phyloP scores from a whole-genome alignment of 2,329 filamentous ascomycete species.

The Alternaria ventricosa region DNA sequence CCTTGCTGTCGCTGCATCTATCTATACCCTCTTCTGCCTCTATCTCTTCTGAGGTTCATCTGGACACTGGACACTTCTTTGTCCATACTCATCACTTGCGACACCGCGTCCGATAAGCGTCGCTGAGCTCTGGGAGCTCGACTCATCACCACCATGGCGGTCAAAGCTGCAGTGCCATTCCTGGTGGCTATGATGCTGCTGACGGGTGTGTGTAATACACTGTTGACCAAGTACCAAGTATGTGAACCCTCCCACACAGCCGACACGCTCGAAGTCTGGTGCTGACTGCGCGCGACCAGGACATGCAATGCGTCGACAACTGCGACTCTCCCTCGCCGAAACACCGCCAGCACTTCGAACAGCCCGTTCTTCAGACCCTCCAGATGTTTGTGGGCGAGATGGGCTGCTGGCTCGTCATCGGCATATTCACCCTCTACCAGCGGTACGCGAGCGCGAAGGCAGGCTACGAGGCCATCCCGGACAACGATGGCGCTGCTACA shows the following conservation, averaged over 20 bases:
- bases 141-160: constrained; percentile 64
- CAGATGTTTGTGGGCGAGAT: constrained; percentile 99
- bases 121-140: constrained; percentile 20
- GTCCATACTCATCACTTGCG: background rate
- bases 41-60: constrained; percentile 2
- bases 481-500: constrained; percentile 36
- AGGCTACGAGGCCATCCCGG: constrained; percentile 71
- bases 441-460: constrained; percentile 58
- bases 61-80: constrained; percentile 17
- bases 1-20: constrained; percentile 9
- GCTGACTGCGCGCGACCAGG: constrained; percentile 58
- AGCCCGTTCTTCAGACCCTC: constrained; percentile 91
- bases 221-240: constrained; percentile 96
- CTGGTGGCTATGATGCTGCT: constrained; percentile 95
- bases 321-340: constrained; percentile 74
- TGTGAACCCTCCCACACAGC: constrained; percentile 17
- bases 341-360: constrained; percentile 79
- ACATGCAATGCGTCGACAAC: constrained; percentile 95
- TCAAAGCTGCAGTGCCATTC: constrained; percentile 76
- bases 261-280: background rate
- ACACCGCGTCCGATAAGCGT: constrained; percentile 16
- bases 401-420: constrained; percentile 93
- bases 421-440: constrained; percentile 70
- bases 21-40: constrained; percentile 2
- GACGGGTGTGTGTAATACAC: constrained; percentile 94